Evolutionary conservation across 192 early-diverging fungal genomes (phyloP), one percentile per base, ranked within the genome.

Genomic region (Chytriomyces confervae): DNA sequence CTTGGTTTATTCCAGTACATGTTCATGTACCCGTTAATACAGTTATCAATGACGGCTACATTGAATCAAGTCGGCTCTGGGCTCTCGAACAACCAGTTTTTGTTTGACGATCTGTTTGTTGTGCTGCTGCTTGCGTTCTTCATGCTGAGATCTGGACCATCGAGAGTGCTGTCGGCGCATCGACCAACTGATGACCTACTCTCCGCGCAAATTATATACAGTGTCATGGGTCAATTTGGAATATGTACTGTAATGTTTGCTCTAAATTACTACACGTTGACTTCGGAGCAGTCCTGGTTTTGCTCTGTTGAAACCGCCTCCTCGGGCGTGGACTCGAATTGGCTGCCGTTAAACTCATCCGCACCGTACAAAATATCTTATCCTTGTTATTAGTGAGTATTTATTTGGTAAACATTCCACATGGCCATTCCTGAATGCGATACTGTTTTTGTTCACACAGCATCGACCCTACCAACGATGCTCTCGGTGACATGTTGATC

Each of bases 1-100:
- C 20, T 57, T 57, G 53, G 36, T 36, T 36, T 36, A 36, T 36
- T 36, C 20, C 46, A 84, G 81, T 88, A 82, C 77, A 88, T 88
- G 87, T 84, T 81, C 47, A 69, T 88, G 69, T 88, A 88, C 57
- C 87, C 87, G 4, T 45, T 87, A 23, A 76, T 85, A 43, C 87
- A 88, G 66, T 68, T 88, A 6, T 71, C 77, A 20, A 82, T 84
- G 69, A 49, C 71, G 2, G 77, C 85, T 0, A 88, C 86, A 13
- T 66, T 88, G 53, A 75, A 83, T 60, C 80, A 82, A 72, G 23
- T 83, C 18, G 76, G 68, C 44, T 78, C 78, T 9, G 79, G 65
- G 13, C 63, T 88, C 3, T 83, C 85, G 7, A 88, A 88, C 78
- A 87, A 88, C 68, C 84, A 88, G 68, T 88, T 77, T 69, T 64